Base-by-base conservation (phyloP, 2,329 filamentous ascomycete genomes). In the Dryadomyces quercus-mongolicae region DNA sequence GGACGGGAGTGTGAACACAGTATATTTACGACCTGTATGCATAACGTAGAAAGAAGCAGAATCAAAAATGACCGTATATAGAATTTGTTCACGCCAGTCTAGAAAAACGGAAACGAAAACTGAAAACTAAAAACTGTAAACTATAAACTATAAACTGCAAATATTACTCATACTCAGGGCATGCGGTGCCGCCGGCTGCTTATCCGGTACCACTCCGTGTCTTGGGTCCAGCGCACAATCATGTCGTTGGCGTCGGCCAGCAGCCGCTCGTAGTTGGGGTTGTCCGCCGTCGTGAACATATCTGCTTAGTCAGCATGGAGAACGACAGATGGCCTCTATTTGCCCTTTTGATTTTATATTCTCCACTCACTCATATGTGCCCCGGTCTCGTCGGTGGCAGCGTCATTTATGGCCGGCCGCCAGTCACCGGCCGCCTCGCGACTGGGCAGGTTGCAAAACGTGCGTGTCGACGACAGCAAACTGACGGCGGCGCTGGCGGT, bases 381-480 rank as follows among this genome's bases (percentile, higher is more conserved):
- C 58, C 72, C 72, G 0, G 84, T 82, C 72, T 97, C 93, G 62
- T 95, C 88, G 12, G 70, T 72, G 1, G 86, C 88, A 62, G 80
- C 81, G 57, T 94, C 84, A 65, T 97, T 98, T 54, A 90, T 73
- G 4, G 82, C 84, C 62, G 81, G 77, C 58, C 75, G 74, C 85
- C 88, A 94, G 62, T 75, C 58, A 63, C 80, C 51, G 20, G 44
- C 44, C 9, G 18, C 8, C 8, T 46, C 49, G 54, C 74, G 77
- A 59, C 76, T 75, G 2, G 90, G 89, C 54, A 95, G 67, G 56
- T 89, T 88, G 70, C 91, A 95, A 66, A 97, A 98, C 0, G 92
- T 97, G 61, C 93, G 77, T 58, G 91, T 76, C 51, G 77, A 80
- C 1, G 84, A 84, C 18, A 86, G 67, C 40, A 88, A 76, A 22